A percentile compares a stretch with the other conserved stretches of the same genome.
Conservation (phyloP, 1,284 basidiomycete species). For the Ustilago shanxiensis region DNA sequence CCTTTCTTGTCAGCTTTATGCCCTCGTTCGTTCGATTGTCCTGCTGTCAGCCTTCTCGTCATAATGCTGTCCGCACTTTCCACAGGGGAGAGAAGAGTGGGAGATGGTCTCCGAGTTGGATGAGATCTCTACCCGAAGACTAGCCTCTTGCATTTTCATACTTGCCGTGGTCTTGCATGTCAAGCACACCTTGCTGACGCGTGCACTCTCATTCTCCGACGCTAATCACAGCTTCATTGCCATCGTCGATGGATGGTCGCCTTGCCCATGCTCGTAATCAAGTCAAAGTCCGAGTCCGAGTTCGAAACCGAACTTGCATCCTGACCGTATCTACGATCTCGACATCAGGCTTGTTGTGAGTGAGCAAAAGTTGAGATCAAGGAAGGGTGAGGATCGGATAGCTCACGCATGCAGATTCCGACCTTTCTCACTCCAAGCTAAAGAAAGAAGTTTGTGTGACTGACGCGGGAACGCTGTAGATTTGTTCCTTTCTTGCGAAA, state of each 20-base stretch:
- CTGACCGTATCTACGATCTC: background rate
- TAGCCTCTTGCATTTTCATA: background rate
- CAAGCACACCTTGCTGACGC: too few species aligned
- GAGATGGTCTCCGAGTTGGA: background rate
- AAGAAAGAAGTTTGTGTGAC: background rate
- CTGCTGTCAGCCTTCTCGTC: too few species aligned
- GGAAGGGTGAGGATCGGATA: background rate
- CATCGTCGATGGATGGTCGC: background rate
- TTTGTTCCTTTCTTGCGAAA: background rate
- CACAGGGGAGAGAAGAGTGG: too few species aligned
- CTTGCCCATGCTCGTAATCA: background rate
- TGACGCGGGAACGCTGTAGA: background rate
- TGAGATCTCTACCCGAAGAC: slow-evolving; percentile 8
- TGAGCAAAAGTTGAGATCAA: background rate
- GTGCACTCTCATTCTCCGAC: background rate
- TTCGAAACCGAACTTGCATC: background rate
- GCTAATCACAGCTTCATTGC: background rate
- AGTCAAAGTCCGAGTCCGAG: background rate
- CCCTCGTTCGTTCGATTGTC: too few species aligned
- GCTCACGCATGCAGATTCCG: background rate
- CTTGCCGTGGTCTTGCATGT: too few species aligned
- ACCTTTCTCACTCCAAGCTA: background rate
- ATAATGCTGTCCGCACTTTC: too few species aligned
- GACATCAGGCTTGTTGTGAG: background rate
- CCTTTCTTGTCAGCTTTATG: too few species aligned